Evolutionary conservation across 2,329 filamentous ascomycete genomes (phyloP).

Genomic region (Trichoderma sp.): DNA sequence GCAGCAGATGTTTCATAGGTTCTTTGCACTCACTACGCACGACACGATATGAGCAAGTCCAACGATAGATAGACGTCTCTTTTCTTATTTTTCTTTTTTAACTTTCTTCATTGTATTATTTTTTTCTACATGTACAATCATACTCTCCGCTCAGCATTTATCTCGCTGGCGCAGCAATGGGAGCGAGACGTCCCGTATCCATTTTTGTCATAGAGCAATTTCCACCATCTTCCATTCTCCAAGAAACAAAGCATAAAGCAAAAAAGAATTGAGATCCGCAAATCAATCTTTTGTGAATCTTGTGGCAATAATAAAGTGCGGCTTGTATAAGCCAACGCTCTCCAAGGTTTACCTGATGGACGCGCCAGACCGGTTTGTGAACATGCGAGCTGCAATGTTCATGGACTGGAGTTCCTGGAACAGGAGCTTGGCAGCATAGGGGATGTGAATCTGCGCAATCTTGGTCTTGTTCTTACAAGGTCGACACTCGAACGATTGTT

Average conservation of each 20-base stretch:
- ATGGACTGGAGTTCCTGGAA: conserved; percentile 98
- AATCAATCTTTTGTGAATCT: background rate
- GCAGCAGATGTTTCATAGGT: conserved; percentile 21
- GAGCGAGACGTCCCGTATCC: conserved; percentile 1
- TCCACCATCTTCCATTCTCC: conserved; percentile 6
- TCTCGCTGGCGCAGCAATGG: conserved; percentile 13
- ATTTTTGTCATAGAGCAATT: conserved; percentile 15
- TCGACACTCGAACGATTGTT: conserved; percentile 93
- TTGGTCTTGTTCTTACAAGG: conserved; percentile 99
- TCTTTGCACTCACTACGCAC: background rate
- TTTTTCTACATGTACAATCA: conserved; percentile 23
- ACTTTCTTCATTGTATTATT: conserved; percentile 22
- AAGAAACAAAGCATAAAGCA: background rate
- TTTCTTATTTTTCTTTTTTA: background rate
- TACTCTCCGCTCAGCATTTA: conserved; percentile 15
- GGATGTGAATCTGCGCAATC: conserved; percentile 96
- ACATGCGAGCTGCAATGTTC: conserved; percentile 98
- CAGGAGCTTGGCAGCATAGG: conserved; percentile 93
- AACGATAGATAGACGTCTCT: background rate
- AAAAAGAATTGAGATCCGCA: background rate
- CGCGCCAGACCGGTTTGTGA: conserved; percentile 78
- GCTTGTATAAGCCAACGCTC: conserved; percentile 16
- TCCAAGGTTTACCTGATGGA: conserved; percentile 55
- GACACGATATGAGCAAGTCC: background rate
- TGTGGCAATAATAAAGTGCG: background rate